Evolutionary conservation across 345 rosid species (phyloP).

Genomic region (Conringia planisiliqua): DNA sequence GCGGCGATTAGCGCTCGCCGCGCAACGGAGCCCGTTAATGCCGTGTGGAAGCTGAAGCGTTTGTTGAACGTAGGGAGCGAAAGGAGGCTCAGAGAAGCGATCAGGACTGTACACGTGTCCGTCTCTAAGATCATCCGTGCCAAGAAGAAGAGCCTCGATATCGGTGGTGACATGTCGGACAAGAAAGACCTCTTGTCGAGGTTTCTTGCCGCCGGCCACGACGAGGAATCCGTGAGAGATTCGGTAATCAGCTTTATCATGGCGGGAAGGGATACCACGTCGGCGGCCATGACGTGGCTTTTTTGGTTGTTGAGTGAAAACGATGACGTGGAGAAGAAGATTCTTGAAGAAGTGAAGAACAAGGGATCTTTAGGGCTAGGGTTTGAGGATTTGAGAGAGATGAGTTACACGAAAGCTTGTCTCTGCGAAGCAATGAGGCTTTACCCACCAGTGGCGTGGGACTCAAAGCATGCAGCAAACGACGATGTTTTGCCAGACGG

Average conservation of each 20-base stretch:
- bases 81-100: slow-evolving; percentile 46
- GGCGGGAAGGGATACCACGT: slow-evolving; percentile 75
- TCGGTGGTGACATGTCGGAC: slow-evolving; percentile 4
- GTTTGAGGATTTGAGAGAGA: slow-evolving; percentile 42
- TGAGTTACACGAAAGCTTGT: slow-evolving; percentile 54
- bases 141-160: slow-evolving; percentile 32
- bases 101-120: slow-evolving; percentile 34
- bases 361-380: slow-evolving; percentile 24
- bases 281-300: slow-evolving; percentile 71
- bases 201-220: slow-evolving; percentile 42
- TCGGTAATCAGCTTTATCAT: slow-evolving; percentile 56
- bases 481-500: slow-evolving; percentile 68
- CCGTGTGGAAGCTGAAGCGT: slow-evolving; percentile 68
- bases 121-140: slow-evolving; percentile 40
- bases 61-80: slow-evolving; percentile 55
- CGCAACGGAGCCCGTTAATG: slow-evolving; percentile 43
- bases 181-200: slow-evolving; percentile 50
- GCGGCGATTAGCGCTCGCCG: slow-evolving; percentile 57
- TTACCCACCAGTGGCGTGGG: slow-evolving; percentile 75
- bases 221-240: slow-evolving; percentile 55
- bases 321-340: slow-evolving; percentile 26
- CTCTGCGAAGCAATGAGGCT: slow-evolving; percentile 69
- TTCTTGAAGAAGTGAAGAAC: slow-evolving; percentile 36
- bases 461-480: slow-evolving; percentile 55
- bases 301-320: slow-evolving; percentile 57